These are phyloP conservation scores for Quercus variabilis DNA, from an alignment of 306 rosid species.

Conservation along the genomic window DNA sequence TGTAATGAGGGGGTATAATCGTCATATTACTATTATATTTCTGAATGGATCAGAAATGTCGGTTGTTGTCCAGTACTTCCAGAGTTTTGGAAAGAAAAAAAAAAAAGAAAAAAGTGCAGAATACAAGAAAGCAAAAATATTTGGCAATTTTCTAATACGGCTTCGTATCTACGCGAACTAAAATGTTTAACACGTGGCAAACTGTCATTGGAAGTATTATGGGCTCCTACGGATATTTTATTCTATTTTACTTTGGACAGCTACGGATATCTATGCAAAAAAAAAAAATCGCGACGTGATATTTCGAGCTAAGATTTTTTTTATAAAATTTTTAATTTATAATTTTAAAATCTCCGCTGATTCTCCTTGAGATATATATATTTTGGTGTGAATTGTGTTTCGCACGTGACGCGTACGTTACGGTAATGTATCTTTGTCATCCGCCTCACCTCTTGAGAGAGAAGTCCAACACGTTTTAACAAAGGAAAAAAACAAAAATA, in stretches of 20 bases:
- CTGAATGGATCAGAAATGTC: conserved; percentile 27
- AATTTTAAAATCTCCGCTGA: background rate
- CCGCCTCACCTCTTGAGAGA: background rate
- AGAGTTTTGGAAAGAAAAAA: background rate
- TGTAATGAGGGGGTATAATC: conserved; percentile 14
- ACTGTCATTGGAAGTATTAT: background rate
- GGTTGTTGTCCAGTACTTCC: conserved; percentile 9
- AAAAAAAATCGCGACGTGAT: conserved; percentile 10
- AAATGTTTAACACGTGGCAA: conserved; percentile 1
- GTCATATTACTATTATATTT: conserved; percentile 6
- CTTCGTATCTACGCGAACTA: background rate
- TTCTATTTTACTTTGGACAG: background rate
- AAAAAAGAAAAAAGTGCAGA: conserved; percentile 13
- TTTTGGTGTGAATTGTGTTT: background rate
- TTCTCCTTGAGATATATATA: background rate
- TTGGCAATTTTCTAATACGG: background rate
- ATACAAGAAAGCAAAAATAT: conserved; percentile 15
- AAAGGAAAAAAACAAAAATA: background rate
- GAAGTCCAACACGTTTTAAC: background rate
- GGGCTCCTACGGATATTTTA: background rate
- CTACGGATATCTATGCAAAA: background rate
- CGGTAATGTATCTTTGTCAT: background rate
- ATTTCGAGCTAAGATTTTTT: background rate
- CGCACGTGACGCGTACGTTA: background rate
- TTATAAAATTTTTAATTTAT: no score